Base-by-base conservation (phyloP, 2,329 filamentous ascomycete species). In the Colletotrichum musicola region DNA sequence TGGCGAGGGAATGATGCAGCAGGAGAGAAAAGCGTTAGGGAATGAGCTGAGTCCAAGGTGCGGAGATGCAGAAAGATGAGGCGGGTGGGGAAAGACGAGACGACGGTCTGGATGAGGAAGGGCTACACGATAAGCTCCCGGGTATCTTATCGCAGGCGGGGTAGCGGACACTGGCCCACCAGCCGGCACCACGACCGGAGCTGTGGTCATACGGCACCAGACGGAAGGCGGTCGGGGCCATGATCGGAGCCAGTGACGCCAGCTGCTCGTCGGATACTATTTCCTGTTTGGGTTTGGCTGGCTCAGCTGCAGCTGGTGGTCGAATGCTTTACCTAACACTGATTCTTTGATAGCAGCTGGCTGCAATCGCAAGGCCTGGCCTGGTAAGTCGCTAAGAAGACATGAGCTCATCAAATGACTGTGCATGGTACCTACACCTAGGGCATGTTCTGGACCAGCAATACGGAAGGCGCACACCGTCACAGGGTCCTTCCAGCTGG, bases 61-160 rank as follows among this genome's bases (percentile, higher is more conserved):
- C 30, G 30, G 30, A 35, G 12, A 35, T 35, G 30, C 30, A 35
- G 44, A 30, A 60, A 27, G 30, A 25, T 1, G 18, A 55, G 35
- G 30, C 35, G 54, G 20, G 46, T 7, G 25, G 38, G 66, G 54
- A 14, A 57, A 13, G 56, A 38, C 55, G 66, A 56, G 55, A 69
- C 66, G 66, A 69, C 22, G 25, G 51, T 40, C 66, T 56, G 18
- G 9, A 66, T 66, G 55, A 42, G 66, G 66, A 53, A 69, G 54
- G 22, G 30, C 40, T 40, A 69, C 18, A 66, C 66, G 66, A 69
- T 69, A 69, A 69, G 66, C 66, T 69, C 44, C 51, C 60, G 51
- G 58, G 44, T 65, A 61, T 56, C 62, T 68, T 65, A 68, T 68
- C 62, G 56, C n/a, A 5, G 56, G 64, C 54, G 54, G 55, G 50